Evolutionary conservation across 306 rosid species (phyloP).

Genomic region (Datisca glomerata): DNA sequence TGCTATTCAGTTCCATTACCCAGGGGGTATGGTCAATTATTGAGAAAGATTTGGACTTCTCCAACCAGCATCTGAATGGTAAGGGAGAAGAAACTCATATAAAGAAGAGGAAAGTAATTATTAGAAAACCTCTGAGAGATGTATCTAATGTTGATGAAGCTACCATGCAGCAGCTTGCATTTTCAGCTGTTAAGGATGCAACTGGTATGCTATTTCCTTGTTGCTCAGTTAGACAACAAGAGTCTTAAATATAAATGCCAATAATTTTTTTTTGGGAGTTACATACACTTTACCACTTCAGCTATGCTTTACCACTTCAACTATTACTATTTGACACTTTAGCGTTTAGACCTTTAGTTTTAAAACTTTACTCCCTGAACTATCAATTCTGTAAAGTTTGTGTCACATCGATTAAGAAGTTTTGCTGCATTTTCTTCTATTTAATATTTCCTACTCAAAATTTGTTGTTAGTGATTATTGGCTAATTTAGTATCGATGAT

Average conservation of each 20-base stretch:
- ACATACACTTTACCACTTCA: too few species aligned
- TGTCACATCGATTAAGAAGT: too few species aligned
- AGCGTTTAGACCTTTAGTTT: too few species aligned
- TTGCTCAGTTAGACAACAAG: background rate
- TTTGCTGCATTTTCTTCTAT: too few species aligned
- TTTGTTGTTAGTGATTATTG: too few species aligned
- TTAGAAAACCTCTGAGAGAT: conserved; percentile 31
- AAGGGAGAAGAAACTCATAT: conserved; percentile 13
- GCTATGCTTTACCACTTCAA: too few species aligned
- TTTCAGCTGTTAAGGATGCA: conserved; percentile 57
- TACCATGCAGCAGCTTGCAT: conserved; percentile 43
- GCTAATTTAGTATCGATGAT: too few species aligned
- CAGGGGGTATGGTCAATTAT: conserved; percentile 65
- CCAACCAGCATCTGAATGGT: conserved; percentile 26
- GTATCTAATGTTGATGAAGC: conserved; percentile 28
- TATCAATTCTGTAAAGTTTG: too few species aligned
- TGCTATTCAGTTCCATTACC: conserved; percentile 39
- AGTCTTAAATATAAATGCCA: background rate
- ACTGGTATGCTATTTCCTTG: conserved; percentile 31
- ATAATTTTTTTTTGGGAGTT: background rate
- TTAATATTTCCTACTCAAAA: too few species aligned
- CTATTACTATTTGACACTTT: too few species aligned
- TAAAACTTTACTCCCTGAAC: too few species aligned
- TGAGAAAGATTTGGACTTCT: conserved; percentile 38
- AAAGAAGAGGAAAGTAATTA: conserved; percentile 32